Evolutionary conservation across 441 rosid genomes (phyloP), one percentile per base, ranked within the genome.

Genomic region (Sinapis alba): DNA sequence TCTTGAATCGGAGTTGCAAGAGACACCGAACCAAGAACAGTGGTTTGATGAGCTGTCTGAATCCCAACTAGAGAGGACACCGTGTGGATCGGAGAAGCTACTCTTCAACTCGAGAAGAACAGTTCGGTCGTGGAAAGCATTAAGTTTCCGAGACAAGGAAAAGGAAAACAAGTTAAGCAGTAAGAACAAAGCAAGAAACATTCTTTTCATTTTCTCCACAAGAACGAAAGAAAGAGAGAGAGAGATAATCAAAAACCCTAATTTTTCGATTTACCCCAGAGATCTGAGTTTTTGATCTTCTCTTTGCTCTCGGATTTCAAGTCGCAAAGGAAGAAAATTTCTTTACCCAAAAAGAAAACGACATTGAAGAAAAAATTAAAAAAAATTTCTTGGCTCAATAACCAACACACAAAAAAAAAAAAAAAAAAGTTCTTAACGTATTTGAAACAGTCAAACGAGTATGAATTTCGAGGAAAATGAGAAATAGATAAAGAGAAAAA

Each of bases 1-100:
- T 68, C 79, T 78, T 2, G 71, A 81, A 69, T 74, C 65, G 6
- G 83, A 78, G 82, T 86, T 78, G 58, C 94, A 89, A 5, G 85
- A 38, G 19, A 87, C 86, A 32, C 90, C 91, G 57, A 62, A 68
- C 91, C 90, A 89, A 30, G 86, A 76, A 69, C 87, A 84, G 69
- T 76, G 80, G 57, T 75, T 62, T 7, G 80, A 63, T 5, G 82
- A 69, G 72, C 54, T 73, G 64, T 72, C 62, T 1, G 72, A 78
- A 79, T 59, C 81, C 93, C 91, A 89, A 76, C 85, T 73, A 10
- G 86, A 80, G 8, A 78, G 88, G 58, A 83, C 58, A 51, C 84
- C 86, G 13, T 81, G 68, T 21, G 84, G 82, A 65, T 87, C 87
- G 3, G 79, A 75, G 63, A 86, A 81, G n/a, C 82, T 77, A 45